Evolutionary conservation across 495 filamentous ascomycete genomes (phyloP).

Genomic region (Penicillium silybi): DNA sequence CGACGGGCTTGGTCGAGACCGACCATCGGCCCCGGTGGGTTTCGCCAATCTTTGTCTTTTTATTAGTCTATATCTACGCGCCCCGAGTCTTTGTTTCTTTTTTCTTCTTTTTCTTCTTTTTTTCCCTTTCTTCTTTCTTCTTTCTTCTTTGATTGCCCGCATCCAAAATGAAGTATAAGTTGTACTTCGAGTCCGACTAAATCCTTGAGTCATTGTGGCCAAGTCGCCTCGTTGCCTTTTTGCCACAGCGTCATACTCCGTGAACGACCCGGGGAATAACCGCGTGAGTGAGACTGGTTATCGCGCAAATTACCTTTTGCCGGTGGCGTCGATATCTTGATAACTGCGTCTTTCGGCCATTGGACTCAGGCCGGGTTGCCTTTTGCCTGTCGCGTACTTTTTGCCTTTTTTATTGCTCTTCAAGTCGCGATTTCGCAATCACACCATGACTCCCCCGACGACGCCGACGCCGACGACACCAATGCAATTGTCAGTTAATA

Average conservation of each 20-base stretch:
- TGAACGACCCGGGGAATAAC: too few relatives aligned
- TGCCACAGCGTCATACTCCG: constrained; percentile 17
- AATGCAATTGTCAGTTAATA: constrained; percentile 31
- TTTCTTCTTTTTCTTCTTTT: background rate
- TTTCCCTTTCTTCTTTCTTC: background rate
- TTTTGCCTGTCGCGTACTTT: background rate
- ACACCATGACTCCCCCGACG: constrained; percentile 8
- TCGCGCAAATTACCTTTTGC: constrained; percentile 3
- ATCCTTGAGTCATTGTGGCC: background rate
- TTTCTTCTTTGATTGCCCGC: background rate
- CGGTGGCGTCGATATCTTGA: constrained; percentile 13
- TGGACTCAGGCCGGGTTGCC: background rate
- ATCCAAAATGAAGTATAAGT: background rate
- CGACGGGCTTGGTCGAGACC: constrained; percentile 15
- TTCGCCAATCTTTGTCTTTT: background rate
- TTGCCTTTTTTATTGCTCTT: constrained; percentile 1
- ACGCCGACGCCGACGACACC: constrained; percentile 5
- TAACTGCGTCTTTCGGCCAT: background rate
- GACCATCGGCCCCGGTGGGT: constrained; percentile 8
- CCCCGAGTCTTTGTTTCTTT: background rate
- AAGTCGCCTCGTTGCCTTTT: background rate
- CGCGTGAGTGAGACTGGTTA: too few relatives aligned
- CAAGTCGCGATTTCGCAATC: background rate
- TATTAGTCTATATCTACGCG: background rate
- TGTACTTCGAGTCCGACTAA: background rate